phyloP scores from a whole-genome alignment of 2,329 filamentous ascomycete genomes.

The Pseudocercospora vitis region DNA sequence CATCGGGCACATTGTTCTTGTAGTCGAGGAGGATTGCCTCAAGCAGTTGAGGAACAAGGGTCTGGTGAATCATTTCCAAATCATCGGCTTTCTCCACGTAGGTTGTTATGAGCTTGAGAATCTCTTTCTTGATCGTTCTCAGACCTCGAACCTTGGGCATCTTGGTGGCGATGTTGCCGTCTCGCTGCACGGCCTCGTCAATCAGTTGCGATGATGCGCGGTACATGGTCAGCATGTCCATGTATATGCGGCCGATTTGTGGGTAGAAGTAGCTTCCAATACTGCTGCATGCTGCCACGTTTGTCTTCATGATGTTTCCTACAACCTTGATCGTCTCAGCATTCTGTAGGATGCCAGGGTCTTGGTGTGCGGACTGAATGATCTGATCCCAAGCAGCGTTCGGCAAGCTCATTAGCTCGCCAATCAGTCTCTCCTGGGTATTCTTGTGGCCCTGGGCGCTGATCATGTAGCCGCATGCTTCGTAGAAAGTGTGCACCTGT shows the following conservation, averaged over 20 bases:
- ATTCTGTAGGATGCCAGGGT: conserved; percentile 85
- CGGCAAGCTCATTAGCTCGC: conserved; percentile 88
- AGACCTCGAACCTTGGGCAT: conserved; percentile 94
- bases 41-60: conserved; percentile 92
- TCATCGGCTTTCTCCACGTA: conserved; percentile 99
- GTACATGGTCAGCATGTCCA: conserved; percentile 99
- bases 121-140: conserved; percentile 98
- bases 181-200: conserved; percentile 82
- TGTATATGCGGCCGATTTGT: conserved; percentile 94
- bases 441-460: conserved; percentile 94
- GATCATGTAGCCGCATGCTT: conserved; percentile 99
- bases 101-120: conserved; percentile 94
- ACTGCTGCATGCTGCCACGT: conserved; percentile 95
- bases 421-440: conserved; percentile 85
- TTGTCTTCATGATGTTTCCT: conserved; percentile 99
- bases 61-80: conserved; percentile 84
- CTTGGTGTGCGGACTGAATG: conserved; percentile 79
- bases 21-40: conserved; percentile 95
- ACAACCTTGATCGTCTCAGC: conserved; percentile 96
- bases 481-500: conserved; percentile 98
- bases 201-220: conserved; percentile 94
- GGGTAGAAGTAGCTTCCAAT: conserved; percentile 98
- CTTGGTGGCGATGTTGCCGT: conserved; percentile 91
- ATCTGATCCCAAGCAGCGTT: conserved; percentile 96
- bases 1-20: conserved; percentile 93